phyloP scores from a whole-genome alignment of 192 early-diverging fungal species.

The Mortierella antarctica region DNA sequence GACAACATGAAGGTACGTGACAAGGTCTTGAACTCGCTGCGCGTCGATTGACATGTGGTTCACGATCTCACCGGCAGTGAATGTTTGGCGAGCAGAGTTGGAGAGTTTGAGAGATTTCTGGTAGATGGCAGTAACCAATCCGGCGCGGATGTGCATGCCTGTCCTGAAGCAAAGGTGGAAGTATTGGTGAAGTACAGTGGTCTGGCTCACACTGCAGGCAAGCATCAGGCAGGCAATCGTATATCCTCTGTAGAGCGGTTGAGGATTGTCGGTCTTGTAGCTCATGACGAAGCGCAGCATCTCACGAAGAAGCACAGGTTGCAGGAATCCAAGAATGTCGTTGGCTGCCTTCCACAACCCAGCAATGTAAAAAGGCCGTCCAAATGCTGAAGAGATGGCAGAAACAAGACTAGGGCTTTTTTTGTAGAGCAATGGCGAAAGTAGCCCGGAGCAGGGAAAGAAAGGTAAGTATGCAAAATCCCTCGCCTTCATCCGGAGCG shows the following conservation, averaged over 20 bases:
- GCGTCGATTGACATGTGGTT: slow-evolving; percentile 77
- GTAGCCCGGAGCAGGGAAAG: neutral
- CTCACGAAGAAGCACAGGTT: slow-evolving; percentile 80
- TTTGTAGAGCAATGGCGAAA: too few species aligned
- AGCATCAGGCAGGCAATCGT: slow-evolving; percentile 89
- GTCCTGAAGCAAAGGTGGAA: slow-evolving; percentile 85
- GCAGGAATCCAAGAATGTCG: slow-evolving; percentile 81
- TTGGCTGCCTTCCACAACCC: slow-evolving; percentile 82
- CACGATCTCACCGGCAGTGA: slow-evolving; percentile 71
- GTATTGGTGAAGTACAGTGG: slow-evolving; percentile 88
- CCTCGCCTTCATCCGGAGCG: too few species aligned
- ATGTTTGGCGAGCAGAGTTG: slow-evolving; percentile 79
- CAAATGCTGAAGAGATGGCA: slow-evolving; percentile 71
- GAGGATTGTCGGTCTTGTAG: slow-evolving; percentile 63
- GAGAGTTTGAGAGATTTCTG: slow-evolving; percentile 85
- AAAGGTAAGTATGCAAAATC: neutral
- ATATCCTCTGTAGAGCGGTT: slow-evolving; percentile 80
- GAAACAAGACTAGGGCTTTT: slow-evolving; percentile 79
- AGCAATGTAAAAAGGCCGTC: slow-evolving; percentile 74
- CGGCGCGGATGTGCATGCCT: slow-evolving; percentile 80
- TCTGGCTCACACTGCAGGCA: slow-evolving; percentile 75
- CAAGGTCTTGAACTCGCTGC: slow-evolving; percentile 69
- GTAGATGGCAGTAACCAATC: slow-evolving; percentile 85
- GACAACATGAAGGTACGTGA: slow-evolving; percentile 76
- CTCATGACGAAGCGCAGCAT: slow-evolving; percentile 76